phyloP scores from a whole-genome alignment of 176 grass and related monocot genomes.

The Carex pumila region DNA sequence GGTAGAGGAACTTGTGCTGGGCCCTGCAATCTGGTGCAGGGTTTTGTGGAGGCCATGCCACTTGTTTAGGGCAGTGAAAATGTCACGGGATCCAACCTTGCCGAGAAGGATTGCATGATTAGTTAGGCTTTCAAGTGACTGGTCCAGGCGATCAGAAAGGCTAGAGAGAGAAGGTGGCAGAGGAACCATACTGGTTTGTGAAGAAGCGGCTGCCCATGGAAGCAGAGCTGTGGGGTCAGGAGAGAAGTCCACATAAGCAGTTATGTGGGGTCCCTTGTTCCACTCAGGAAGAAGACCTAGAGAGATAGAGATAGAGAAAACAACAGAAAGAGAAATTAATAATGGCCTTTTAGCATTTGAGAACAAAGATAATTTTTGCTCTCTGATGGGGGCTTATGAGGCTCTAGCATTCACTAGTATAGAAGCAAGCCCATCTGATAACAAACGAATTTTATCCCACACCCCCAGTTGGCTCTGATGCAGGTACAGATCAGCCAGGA shows the following conservation, averaged over 20 bases:
- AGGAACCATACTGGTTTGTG: slow-evolving; percentile 29
- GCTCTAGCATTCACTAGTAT: background rate
- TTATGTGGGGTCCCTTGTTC: slow-evolving; percentile 54
- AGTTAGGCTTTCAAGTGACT: slow-evolving; percentile 62
- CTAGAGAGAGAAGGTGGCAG: slow-evolving; percentile 21
- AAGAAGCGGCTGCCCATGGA: slow-evolving; percentile 21
- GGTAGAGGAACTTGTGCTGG: background rate
- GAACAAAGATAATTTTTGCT: background rate
- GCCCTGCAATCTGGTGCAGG: slow-evolving; percentile 32
- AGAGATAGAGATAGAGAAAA: background rate
- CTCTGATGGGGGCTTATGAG: background rate
- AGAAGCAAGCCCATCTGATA: background rate
- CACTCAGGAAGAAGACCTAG: slow-evolving; percentile 74
- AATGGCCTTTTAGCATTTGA: background rate
- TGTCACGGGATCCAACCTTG: slow-evolving; percentile 58
- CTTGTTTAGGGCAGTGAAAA: slow-evolving; percentile 54
- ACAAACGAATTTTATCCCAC: background rate
- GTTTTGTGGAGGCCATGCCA: slow-evolving; percentile 53
- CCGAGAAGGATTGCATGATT: slow-evolving; percentile 47
- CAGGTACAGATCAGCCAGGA: background rate
- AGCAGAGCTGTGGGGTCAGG: background rate
- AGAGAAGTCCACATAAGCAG: slow-evolving; percentile 74
- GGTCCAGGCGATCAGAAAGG: slow-evolving; percentile 58
- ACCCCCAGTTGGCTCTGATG: background rate
- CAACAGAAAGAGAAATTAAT: background rate